These are phyloP conservation scores for Smallanthus sonchifolius DNA, from an alignment of 129 eudicot species.

Conservation along the genomic window DNA sequence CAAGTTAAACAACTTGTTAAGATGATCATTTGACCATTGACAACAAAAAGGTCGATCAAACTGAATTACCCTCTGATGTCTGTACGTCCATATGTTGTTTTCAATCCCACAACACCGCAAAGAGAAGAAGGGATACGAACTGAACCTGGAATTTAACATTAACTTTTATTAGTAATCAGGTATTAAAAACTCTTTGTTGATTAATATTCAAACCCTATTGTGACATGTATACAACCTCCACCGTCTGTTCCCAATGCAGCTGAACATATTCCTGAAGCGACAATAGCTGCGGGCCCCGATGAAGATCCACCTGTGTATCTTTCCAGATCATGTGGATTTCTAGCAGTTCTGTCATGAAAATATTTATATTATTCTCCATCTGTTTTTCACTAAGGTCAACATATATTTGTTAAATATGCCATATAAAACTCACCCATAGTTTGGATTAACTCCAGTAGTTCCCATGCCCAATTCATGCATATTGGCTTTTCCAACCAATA, in stretches of 20 bases:
- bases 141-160: conserved; percentile 58
- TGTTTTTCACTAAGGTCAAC: not conserved
- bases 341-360: conserved; percentile 61
- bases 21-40: not conserved
- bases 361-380: not conserved
- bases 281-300: conserved; percentile 97
- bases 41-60: not conserved
- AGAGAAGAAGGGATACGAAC: conserved; percentile 95
- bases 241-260: conserved; percentile 99
- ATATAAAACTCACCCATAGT: conserved; percentile 64
- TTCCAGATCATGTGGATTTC: conserved; percentile 92
- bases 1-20: not conserved
- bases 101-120: conserved; percentile 92
- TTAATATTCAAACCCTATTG: conserved; percentile 1
- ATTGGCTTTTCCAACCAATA: conserved; percentile 94
- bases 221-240: conserved; percentile 64
- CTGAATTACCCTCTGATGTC: conserved; percentile 59
- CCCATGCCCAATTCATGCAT: conserved; percentile 99
- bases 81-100: conserved; percentile 88
- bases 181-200: not conserved
- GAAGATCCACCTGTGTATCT: conserved; percentile 99
- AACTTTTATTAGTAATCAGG: conserved; percentile 11
- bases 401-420: not conserved
- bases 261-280: conserved; percentile 88
- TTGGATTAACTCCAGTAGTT: conserved; percentile 95